Evolutionary conservation across 2,329 filamentous ascomycete genomes (phyloP), one percentile per base, ranked within the genome.

Genomic region (Neofusicoccum umdonicola): DNA sequence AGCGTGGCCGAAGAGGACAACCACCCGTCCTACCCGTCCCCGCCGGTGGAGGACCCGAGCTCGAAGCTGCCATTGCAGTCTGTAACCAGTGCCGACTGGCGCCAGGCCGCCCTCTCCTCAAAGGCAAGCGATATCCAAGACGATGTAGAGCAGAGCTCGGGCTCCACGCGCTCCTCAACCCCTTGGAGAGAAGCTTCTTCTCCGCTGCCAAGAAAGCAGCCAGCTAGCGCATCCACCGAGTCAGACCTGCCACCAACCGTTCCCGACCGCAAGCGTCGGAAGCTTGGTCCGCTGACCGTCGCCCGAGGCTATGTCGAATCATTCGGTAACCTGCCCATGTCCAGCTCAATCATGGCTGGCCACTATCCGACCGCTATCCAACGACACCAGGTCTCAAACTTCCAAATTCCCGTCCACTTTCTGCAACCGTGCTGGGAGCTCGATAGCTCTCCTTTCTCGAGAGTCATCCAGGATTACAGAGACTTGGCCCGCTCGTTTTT

Each of bases 341-440:
- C 61, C n/a, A 63, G 61, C 61, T 54, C 61, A 6, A 34, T 63
- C 15, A 47, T 63, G 35, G 48, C 61, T 31, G 51, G 51, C 51
- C 48, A 54, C 37, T 63, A 63, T 31, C 42, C 61, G 9, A 6
- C 34, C 50, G 35, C 34, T 12, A 56, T 56, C n/a, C 61, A 63
- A 19, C 31, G 51, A 37, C 61, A 63, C 12, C 61, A 63, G 35
- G 51, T 63, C n/a, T 44, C 61, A 12, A 63, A 63, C 13, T 63
- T 63, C 42, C 61, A 63, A 13, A 54, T 63, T 17, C 61, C 61
- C 31, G 61, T 63, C 37, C 50, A 63, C 35, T 56, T 63, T 45
- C 48, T 63, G 39, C 61, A 63, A 17, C 61, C 61, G n/a, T 47
- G 50, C 15, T 63, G 61, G 61, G 39, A 63, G 6, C 17, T 45